phyloP scores from a whole-genome alignment of 192 early-diverging fungal species.

The Neocallimastix lanati region DNA sequence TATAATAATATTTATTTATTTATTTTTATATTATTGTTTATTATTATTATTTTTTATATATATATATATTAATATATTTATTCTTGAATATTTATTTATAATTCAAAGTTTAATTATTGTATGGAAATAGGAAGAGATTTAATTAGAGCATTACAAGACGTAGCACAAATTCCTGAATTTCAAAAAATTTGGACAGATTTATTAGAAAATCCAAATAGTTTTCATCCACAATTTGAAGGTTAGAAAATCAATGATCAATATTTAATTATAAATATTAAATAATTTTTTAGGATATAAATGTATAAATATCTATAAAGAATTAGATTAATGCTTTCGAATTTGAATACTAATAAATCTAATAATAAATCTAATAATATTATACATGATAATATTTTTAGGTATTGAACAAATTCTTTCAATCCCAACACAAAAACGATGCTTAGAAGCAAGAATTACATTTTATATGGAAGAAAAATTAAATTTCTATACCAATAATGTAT shows the following conservation, averaged over 20 bases:
- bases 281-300: too few relatives aligned
- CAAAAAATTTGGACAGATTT: background rate
- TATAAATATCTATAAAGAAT: too few relatives aligned
- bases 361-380: too few relatives aligned
- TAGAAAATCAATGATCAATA: background rate
- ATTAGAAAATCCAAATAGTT: background rate
- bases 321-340: too few relatives aligned
- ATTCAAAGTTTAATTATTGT: background rate
- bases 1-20: too few relatives aligned
- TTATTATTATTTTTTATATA: too few relatives aligned
- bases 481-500: background rate
- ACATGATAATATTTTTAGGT: background rate
- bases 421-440: background rate
- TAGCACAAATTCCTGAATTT: background rate
- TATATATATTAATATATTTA: too few relatives aligned
- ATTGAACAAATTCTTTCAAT: background rate
- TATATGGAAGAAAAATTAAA: background rate
- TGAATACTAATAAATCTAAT: too few relatives aligned
- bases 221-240: background rate
- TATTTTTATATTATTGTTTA: too few relatives aligned
- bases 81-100: too few relatives aligned
- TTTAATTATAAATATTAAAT: too few relatives aligned
- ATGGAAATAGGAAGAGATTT: background rate
- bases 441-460: background rate
- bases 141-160: background rate